Base-by-base conservation (phyloP, 1,284 basidiomycete genomes). In the Agroathelia rolfsii region DNA sequence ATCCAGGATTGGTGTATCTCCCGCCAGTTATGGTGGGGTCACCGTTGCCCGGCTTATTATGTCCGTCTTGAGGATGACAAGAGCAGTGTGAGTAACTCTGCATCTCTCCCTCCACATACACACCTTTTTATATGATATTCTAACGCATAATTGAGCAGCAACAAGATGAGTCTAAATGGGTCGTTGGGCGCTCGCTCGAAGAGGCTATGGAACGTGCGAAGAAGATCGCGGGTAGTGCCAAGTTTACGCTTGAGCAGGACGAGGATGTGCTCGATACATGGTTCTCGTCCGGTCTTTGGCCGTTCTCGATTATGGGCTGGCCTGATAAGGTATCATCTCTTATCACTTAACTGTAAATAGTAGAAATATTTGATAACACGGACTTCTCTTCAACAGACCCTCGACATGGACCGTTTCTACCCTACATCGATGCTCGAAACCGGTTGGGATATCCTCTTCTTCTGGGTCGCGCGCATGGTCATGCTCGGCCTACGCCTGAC, bases 1-100 rank as follows among this genome's bases (percentile, higher is more conserved):
- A 92, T 96, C 46, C 90, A 97, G 58, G 95, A 98, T 54, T 98
- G 95, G 95, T 99, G 95, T 63, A 86, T 98, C 48, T 97, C 93
- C 6, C 85, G 95, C 39, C 95, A 98, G 55, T 69, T 98, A 9
- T 98, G 95, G 95, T 99, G 94, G 94, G 94, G 95, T 13, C 95
- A 99, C 56, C 76, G 94, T 41, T 86, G 81, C 54, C 95, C 95
- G 6, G 95, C 92, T 1, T 98, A 96, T 64, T 85, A 93, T 46
- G 80, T 96, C 37, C 71, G 76, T 36, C 76, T 96, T 40, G 85
- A 94, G 41, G 93, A 89, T 11, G 59, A 72, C 44, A 64, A 70
- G 9, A 75, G 80, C 40, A 83, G 94, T 44, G 82, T 85, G 48
- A 49, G 75, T 58, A 7, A 20, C 7, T 25, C 4, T 44, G 34